phyloP scores from a whole-genome alignment of 2,329 filamentous ascomycete genomes.

The Zasmidium cellare region DNA sequence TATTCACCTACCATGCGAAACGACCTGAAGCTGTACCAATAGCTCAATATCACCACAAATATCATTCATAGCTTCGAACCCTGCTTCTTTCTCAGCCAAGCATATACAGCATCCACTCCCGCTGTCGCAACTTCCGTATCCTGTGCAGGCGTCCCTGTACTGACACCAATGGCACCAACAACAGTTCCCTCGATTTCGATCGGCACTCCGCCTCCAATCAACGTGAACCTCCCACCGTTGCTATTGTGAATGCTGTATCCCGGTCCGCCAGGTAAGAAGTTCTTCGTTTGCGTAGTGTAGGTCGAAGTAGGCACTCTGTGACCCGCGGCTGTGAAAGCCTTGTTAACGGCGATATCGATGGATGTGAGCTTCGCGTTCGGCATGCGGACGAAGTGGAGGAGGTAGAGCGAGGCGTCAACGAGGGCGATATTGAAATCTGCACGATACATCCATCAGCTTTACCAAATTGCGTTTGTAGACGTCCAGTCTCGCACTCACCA shows the following conservation, averaged over 20 bases:
- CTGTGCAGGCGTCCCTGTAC: slow-evolving; percentile 56
- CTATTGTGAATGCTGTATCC: slow-evolving; percentile 55
- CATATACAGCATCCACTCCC: slow-evolving; percentile 51
- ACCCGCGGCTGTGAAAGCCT: slow-evolving; percentile 59
- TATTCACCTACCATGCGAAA: not conserved
- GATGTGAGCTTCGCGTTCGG: slow-evolving; percentile 52
- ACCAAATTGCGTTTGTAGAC: too few species aligned
- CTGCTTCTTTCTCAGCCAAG: slow-evolving; percentile 34
- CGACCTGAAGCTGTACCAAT: not conserved
- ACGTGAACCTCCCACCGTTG: slow-evolving; percentile 55
- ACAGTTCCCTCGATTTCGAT: slow-evolving; percentile 51
- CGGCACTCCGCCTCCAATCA: slow-evolving; percentile 56
- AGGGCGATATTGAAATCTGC: slow-evolving; percentile 53
- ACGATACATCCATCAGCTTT: not conserved
- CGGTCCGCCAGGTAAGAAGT: slow-evolving; percentile 54
- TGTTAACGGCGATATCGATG: slow-evolving; percentile 64
- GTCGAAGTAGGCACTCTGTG: slow-evolving; percentile 53
- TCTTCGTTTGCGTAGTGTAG: slow-evolving; percentile 48
- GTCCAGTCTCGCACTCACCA: slow-evolving; percentile 21
- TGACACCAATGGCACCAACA: slow-evolving; percentile 56
- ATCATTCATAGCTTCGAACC: slow-evolving; percentile 39
- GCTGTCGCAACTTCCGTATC: slow-evolving; percentile 55
- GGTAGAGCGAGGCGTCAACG: slow-evolving; percentile 47
- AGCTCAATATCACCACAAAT: not conserved
- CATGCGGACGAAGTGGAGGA: slow-evolving; percentile 51